A percentile compares a stretch with the other conserved stretches of the same genome.
These are phyloP conservation scores for Salix exigua DNA, from an alignment of 345 rosid genomes.

Conservation along the genomic window DNA sequence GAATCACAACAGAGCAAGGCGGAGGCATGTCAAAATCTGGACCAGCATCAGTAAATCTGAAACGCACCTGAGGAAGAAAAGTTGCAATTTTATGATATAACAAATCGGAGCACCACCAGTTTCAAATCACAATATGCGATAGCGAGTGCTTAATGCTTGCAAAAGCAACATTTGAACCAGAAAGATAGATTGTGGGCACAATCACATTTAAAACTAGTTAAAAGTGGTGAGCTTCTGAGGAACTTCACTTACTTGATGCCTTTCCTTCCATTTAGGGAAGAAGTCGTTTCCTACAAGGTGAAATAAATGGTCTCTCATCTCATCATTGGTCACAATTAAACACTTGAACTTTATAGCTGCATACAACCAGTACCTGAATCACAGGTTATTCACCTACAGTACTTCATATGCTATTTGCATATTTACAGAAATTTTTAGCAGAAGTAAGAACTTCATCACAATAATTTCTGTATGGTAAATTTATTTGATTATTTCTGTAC, in stretches of 20 bases:
- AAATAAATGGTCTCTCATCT: constrained; percentile 79
- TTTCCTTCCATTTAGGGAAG: constrained; percentile 77
- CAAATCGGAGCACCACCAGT: constrained; percentile 1
- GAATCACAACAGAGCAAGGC: constrained; percentile 55
- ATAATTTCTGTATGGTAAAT: neutral
- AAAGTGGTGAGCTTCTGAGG: neutral
- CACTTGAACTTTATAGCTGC: constrained; percentile 69
- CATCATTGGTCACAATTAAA: constrained; percentile 66
- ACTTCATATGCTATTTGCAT: constrained; percentile 13
- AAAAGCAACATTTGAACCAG: neutral
- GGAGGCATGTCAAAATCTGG: constrained; percentile 62
- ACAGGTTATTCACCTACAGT: constrained; percentile 23
- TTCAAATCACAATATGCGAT: neutral
- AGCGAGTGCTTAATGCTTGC: neutral
- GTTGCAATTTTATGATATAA: constrained; percentile 6
- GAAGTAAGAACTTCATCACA: neutral
- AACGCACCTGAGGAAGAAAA: constrained; percentile 42
- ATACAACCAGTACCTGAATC: constrained; percentile 79
- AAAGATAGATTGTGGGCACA: neutral
- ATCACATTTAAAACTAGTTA: neutral
- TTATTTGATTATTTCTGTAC: neutral
- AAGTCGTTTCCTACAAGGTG: constrained; percentile 69
- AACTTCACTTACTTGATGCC: constrained; percentile 59
- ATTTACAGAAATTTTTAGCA: neutral
- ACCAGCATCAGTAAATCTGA: constrained; percentile 49